Percentiles rank a stretch among this genome's conserved stretches.
phyloP scores from a whole-genome alignment of 2,329 filamentous ascomycete species.

The Fusarium incarnatum region DNA sequence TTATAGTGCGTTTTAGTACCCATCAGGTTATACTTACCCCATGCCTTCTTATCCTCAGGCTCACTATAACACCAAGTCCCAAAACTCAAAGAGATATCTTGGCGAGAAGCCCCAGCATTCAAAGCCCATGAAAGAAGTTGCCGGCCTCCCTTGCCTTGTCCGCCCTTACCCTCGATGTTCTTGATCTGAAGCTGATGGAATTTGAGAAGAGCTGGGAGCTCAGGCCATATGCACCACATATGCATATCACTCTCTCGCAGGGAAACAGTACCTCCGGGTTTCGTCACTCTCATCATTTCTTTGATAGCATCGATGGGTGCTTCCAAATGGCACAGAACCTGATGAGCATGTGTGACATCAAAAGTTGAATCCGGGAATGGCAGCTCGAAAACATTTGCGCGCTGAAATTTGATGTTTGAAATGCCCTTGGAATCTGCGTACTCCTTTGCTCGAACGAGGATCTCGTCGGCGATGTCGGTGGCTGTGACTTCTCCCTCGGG shows the following conservation, averaged over 20 bases:
- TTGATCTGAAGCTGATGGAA: slow-evolving; percentile 42
- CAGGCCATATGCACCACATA: slow-evolving; percentile 49
- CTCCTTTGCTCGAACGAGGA: slow-evolving; percentile 44
- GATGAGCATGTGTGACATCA: slow-evolving; percentile 58
- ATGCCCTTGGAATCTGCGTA: slow-evolving; percentile 41
- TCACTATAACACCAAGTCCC: slow-evolving; percentile 49
- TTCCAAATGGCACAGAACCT: slow-evolving; percentile 57
- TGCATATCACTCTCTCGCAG: slow-evolving; percentile 48
- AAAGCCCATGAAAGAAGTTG: slow-evolving; percentile 47
- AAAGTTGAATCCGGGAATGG: slow-evolving; percentile 55
- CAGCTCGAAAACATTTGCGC: slow-evolving; percentile 49
- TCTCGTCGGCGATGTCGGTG: slow-evolving; percentile 49
- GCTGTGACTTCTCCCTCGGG: slow-evolving; percentile 53
- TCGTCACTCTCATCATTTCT: slow-evolving; percentile 59
- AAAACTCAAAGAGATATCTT: slow-evolving; percentile 42
- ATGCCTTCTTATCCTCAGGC: slow-evolving; percentile 40
- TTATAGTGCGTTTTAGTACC: too few relatives aligned
- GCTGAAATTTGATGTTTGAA: slow-evolving; percentile 46
- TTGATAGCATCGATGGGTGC: slow-evolving; percentile 50
- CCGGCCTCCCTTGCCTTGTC: slow-evolving; percentile 44
- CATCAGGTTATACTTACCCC: slow-evolving; percentile 40
- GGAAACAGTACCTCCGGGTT: slow-evolving; percentile 57
- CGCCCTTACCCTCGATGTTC: slow-evolving; percentile 41
- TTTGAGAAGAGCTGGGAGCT: slow-evolving; percentile 39
- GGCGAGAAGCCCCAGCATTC: slow-evolving; percentile 40